phyloP scores from a whole-genome alignment of 164 flowering plant species.

The Vitis rotundifolia region DNA sequence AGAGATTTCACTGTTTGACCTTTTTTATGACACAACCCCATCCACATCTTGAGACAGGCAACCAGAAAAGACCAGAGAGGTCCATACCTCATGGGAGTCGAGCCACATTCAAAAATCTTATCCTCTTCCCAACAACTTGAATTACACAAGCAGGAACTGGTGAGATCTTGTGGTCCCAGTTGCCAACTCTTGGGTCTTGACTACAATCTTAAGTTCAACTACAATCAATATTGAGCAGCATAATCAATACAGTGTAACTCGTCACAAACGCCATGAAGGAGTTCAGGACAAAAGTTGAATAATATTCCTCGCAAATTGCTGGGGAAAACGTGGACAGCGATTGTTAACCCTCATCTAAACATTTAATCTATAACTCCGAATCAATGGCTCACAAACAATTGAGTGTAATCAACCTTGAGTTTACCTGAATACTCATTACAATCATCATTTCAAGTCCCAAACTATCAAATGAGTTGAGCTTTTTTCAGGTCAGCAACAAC shows the following conservation, averaged over 20 bases:
- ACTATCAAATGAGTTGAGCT: constrained; percentile 56
- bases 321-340: neutral
- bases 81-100: neutral
- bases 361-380: neutral
- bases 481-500: constrained; percentile 76
- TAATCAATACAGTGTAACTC: neutral
- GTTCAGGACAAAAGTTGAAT: neutral
- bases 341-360: neutral
- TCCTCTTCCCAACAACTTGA: neutral
- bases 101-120: neutral
- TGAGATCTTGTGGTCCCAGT: neutral
- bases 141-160: neutral
- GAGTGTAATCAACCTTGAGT: neutral
- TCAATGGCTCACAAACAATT: neutral
- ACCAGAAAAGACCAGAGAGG: neutral
- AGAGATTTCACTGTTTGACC: neutral
- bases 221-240: neutral
- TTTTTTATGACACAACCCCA: neutral
- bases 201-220: neutral
- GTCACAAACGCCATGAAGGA: neutral
- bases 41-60: neutral
- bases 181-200: neutral
- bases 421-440: constrained; percentile 7
- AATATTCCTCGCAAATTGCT: neutral
- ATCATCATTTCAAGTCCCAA: constrained; percentile 8